These are phyloP conservation scores for Capillidium rhysosporum DNA, from an alignment of 371 early-diverging fungal species.

Conservation along the genomic window DNA sequence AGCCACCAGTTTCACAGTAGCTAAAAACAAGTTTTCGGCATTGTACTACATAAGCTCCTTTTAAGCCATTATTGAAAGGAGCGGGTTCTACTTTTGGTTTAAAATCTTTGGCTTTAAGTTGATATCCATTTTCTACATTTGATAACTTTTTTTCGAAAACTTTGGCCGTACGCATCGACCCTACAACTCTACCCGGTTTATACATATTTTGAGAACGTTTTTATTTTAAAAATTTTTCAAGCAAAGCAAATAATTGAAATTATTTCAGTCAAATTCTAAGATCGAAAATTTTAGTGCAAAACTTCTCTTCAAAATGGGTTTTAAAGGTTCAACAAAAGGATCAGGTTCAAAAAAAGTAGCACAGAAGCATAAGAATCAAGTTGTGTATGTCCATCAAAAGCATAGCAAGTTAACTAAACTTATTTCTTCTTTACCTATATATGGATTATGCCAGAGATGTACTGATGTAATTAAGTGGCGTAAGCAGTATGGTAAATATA, in stretches of 20 bases:
- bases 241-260: too few relatives aligned
- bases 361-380: constrained; percentile 78
- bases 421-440: constrained; percentile 61
- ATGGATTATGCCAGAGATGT: constrained; percentile 77
- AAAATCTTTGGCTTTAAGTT: not conserved
- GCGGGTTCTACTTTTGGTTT: constrained; percentile 11
- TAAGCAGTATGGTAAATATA: constrained; percentile 90
- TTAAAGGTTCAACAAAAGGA: constrained; percentile 5
- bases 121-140: not conserved
- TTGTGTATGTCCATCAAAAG: constrained; percentile 73
- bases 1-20: constrained; percentile 71
- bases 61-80: constrained; percentile 50
- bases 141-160: not conserved
- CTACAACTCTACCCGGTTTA: not conserved
- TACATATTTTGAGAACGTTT: too few relatives aligned
- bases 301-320: not conserved
- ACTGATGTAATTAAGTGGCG: constrained; percentile 76
- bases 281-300: not conserved
- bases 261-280: not conserved
- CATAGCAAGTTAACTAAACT: constrained; percentile 51
- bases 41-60: constrained; percentile 53
- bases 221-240: too few relatives aligned
- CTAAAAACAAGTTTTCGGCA: constrained; percentile 63
- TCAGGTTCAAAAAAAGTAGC: constrained; percentile 32
- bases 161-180: not conserved